Conservation (phyloP, 2,329 filamentous ascomycete species). For the Xylaria sp. region DNA sequence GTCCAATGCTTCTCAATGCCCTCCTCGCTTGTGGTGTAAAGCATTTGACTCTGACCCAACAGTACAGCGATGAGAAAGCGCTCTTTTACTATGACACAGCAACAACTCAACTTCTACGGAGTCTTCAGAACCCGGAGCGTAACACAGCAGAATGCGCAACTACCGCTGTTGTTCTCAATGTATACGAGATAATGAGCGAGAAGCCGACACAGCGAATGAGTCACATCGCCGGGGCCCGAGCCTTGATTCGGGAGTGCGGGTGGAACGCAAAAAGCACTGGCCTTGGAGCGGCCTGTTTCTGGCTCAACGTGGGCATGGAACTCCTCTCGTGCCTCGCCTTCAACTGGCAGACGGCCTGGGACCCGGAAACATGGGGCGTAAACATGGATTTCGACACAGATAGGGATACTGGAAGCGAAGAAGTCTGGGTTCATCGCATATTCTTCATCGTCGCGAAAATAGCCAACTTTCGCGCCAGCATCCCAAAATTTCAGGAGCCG, state of each 20-base stretch:
- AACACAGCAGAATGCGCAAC: constrained; percentile 87
- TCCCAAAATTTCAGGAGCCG: constrained; percentile 69
- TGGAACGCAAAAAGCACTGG: constrained; percentile 86
- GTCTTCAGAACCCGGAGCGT: constrained; percentile 84
- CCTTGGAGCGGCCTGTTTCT: constrained; percentile 89
- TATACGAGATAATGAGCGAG: constrained; percentile 93
- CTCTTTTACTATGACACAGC: constrained; percentile 87
- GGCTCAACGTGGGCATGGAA: constrained; percentile 92
- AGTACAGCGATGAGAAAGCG: constrained; percentile 79
- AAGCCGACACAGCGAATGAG: constrained; percentile 83
- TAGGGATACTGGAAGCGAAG: constrained; percentile 69
- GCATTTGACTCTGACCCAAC: constrained; percentile 75
- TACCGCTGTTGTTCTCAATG: constrained; percentile 87
- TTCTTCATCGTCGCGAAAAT: constrained; percentile 90
- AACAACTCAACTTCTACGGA: constrained; percentile 79
- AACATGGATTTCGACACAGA: constrained; percentile 73
- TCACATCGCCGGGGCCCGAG: constrained; percentile 85
- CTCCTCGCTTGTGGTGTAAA: constrained; percentile 89
- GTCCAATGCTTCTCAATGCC: constrained; percentile 89
- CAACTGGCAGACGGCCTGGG: constrained; percentile 88
- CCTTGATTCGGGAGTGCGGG: constrained; percentile 87
- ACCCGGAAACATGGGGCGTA: constrained; percentile 89
- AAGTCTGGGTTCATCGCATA: constrained; percentile 88
- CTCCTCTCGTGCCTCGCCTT: constrained; percentile 88
- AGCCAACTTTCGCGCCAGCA: constrained; percentile 81